Base-by-base conservation (phyloP, 345 rosid species). In the Psidium friedrichsthalianum region DNA sequence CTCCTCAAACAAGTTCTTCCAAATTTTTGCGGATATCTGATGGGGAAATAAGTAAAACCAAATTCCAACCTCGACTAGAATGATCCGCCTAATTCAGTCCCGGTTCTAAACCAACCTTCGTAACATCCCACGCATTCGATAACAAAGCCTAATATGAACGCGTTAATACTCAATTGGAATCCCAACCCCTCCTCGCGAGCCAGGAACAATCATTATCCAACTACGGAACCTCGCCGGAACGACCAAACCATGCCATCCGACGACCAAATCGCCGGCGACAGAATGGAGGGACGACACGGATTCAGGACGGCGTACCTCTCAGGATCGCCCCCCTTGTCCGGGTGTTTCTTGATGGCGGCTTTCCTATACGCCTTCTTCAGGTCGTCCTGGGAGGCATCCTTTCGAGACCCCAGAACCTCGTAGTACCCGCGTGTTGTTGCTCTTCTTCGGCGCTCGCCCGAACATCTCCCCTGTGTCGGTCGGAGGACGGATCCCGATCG, bases 321-420 rank as follows among this genome's bases (percentile, higher is more conserved):
- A 22, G 99, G 97, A 92, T 95, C 99, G 82, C 99, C 99, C n/a
- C 99, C 98, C 90, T 96, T 96, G 69, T 96, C 98, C 24, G 99
- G 99, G 87, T 96, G 99, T 81, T 96, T 95, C 90, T 94, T 95
- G 86, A 96, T 94, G 47, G 99, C 99, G 61, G 99, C 98, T 59
- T 93, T 96, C 89, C 88, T 92, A 80, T 94, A 95, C 44, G 99
- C 99, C 89, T 95, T 96, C 92, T 94, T 96, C 85, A 96, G 91
- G 87, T 96, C 98, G 15, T 96, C 99, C 14, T 84, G 98, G 3
- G 94, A 74, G 1, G 96, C 98, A 86, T 88, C 88, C 90, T 96
- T 96, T 93, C 1, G 98, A 91, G 32, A 96, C 98, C 6, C 99
- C 54, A 95, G 86, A 82, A 96, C 90, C 88, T 96, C 98, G 86